Evolutionary conservation across 257 asterid species (phyloP), one percentile per base, ranked within the genome.

Genomic region (Ehretia macrophylla): DNA sequence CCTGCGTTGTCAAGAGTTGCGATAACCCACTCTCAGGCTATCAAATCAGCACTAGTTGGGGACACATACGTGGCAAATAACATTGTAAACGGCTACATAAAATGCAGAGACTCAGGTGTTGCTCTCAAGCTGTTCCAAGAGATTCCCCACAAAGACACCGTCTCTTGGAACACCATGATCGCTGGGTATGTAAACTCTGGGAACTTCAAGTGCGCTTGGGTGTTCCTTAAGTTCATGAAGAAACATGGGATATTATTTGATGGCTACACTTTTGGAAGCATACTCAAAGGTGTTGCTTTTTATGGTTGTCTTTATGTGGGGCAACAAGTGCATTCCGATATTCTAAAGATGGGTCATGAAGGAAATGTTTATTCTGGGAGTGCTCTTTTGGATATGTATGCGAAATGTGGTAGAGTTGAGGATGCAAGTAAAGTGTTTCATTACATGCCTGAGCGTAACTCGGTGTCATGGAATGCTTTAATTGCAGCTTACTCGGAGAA

Each of bases 381-480:
- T 58, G 95, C 95, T 14, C 81, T 90, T 62, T 23, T 87, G 64
- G 85, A 82, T 50, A 87, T 90, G 97, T 90, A 90, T 38, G 85
- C 93, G 0, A 85, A 87, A 70, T 85, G 83, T 48, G 59, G 75
- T 0, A 62, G 69, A 62, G 79, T 90, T 60, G 87, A 69, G 55
- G 87, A 87, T 65, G 95, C 95, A 5, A 16, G 66, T 50, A 68
- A 52, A 63, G 91, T 81, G 67, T 87, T 90, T 66, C 39, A 47
- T 21, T 42, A 61, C 70, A 83, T 90, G 93, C 79, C 64, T 19
- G 85, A 76, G 51, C 77, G 86, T 56, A 89, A 85, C 72, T 50
- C 79, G 10, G 92, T 89, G 35, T 84, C 97, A 14, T 90, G 96
- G 97, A 90, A 87, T 49, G 88, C 95, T 64, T 66, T 90, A 79